Evolutionary conservation across 2,329 filamentous ascomycete genomes (phyloP).

Genomic region (Orbilia oligospora): DNA sequence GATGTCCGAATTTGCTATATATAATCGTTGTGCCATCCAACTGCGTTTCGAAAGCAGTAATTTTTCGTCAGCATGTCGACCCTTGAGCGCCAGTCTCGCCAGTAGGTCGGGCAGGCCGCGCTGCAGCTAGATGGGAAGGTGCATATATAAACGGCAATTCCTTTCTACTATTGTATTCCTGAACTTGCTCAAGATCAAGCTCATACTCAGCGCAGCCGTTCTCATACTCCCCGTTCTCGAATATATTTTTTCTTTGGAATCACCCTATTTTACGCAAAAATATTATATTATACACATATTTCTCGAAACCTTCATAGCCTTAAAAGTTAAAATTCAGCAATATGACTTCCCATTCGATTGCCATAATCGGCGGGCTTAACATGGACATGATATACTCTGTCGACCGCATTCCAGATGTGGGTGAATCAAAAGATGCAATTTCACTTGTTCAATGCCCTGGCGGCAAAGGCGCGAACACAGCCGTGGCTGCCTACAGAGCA

Average conservation of each 20-base stretch:
- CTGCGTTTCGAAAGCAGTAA: background rate
- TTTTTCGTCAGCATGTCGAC: background rate
- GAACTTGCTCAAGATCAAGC: background rate
- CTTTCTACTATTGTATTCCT: background rate
- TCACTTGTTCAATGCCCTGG: constrained; percentile 13
- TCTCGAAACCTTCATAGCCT: background rate
- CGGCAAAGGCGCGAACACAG: constrained; percentile 7
- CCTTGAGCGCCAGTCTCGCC: background rate
- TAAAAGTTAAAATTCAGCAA: too few relatives aligned
- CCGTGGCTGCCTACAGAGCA: constrained; percentile 8
- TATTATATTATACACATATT: background rate
- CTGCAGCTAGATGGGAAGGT: background rate
- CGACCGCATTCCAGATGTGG: constrained; percentile 9
- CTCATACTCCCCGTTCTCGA: background rate
- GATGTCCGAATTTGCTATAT: background rate
- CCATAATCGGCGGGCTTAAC: constrained; percentile 13
- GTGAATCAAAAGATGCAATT: constrained; percentile 12
- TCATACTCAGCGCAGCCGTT: background rate
- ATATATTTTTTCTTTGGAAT: background rate
- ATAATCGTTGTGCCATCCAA: background rate
- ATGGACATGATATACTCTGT: constrained; percentile 29
- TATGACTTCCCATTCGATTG: background rate
- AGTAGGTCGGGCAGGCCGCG: background rate
- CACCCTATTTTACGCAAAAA: background rate
- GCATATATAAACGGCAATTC: background rate